Percentiles rank a stretch among this genome's conserved stretches.
Conservation (phyloP, 1,139 yeast genomes). For the Arxiozyma slooffiae region DNA sequence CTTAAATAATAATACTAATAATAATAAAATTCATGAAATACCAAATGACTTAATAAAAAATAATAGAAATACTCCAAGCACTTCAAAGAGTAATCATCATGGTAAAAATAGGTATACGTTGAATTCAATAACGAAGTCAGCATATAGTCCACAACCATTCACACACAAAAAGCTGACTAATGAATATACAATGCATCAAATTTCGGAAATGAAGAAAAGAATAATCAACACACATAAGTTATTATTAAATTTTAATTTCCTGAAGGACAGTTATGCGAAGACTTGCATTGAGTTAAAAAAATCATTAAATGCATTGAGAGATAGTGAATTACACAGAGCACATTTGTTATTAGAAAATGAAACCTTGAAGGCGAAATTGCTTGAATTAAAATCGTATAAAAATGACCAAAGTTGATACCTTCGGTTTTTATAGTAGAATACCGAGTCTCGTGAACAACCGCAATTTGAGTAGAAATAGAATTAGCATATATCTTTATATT, state of each 20-base stretch:
- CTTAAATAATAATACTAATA: no score
- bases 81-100: not conserved
- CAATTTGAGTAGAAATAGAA: no score
- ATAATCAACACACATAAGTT: constrained; percentile 29
- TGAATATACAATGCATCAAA: constrained; percentile 14
- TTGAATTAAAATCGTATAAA: constrained; percentile 6
- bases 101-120: not conserved
- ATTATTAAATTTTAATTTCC: constrained; percentile 25
- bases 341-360: constrained; percentile 27
- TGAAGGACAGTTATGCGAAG: constrained; percentile 29
- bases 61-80: not conserved
- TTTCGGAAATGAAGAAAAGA: constrained; percentile 25
- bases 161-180: constrained; percentile 13
- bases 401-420: not conserved
- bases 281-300: constrained; percentile 30
- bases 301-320: constrained; percentile 28
- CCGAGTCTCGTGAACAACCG: not conserved
- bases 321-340: constrained; percentile 31
- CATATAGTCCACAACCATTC: not conserved
- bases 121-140: not conserved
- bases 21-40: not conserved
- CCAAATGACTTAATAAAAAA: not conserved
- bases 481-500: not conserved
- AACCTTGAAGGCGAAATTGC: constrained; percentile 11
- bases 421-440: not conserved